A percentile compares a stretch with the other conserved stretches of the same genome.
phyloP scores from a whole-genome alignment of 495 filamentous ascomycete genomes.

The Aspergillus cristatus region DNA sequence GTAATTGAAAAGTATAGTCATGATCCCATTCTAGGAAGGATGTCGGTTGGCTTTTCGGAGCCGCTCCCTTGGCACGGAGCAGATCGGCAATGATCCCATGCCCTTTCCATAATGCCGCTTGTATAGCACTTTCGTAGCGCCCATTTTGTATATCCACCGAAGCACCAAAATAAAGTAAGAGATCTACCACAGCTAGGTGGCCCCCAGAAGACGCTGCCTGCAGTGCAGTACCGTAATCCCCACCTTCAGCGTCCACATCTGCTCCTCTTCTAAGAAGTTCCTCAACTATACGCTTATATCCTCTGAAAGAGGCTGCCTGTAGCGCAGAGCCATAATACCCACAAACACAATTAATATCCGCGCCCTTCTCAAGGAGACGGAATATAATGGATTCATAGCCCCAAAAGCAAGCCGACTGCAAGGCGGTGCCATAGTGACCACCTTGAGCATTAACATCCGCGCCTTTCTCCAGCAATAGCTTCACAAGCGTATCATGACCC shows the following conservation, averaged over 20 bases:
- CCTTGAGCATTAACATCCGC: background rate
- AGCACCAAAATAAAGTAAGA: background rate
- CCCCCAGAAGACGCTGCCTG: background rate
- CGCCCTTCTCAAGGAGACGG: background rate
- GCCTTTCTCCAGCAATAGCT: background rate
- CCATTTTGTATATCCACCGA: too few species aligned
- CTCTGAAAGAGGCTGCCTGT: background rate
- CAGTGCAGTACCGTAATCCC: background rate
- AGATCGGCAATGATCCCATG: too few species aligned
- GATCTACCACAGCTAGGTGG: background rate
- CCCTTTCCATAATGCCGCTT: too few species aligned
- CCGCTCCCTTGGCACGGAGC: too few species aligned
- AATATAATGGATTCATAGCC: background rate
- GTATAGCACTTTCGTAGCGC: too few species aligned
- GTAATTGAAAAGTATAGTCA: too few species aligned
- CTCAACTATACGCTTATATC: background rate
- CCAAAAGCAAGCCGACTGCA: background rate
- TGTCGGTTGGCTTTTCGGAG: too few species aligned
- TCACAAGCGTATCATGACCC: background rate
- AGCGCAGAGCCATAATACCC: background rate
- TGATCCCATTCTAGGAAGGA: too few species aligned
- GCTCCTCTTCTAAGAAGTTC: background rate
- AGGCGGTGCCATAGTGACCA: background rate
- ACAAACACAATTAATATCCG: background rate
- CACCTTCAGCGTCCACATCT: background rate